Percentiles rank a stretch among this genome's conserved stretches.
Conservation (phyloP, 2,329 filamentous ascomycete genomes). For the Helminthosporium solani region DNA sequence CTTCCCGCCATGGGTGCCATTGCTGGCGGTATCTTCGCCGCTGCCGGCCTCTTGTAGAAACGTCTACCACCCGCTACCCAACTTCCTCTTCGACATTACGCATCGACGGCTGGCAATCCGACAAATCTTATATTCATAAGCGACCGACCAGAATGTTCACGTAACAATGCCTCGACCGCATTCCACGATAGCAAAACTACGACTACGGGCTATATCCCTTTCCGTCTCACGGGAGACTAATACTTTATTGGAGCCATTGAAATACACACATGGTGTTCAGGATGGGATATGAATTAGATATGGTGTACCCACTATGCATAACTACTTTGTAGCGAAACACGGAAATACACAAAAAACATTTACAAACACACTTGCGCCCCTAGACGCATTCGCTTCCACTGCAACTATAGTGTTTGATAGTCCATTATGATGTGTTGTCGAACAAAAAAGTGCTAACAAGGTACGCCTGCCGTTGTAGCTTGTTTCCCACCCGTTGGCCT, state of each 20-base stretch:
- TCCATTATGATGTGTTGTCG: no score
- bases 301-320: no score
- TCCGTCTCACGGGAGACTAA: not conserved
- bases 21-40: conserved; percentile 32
- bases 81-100: not conserved
- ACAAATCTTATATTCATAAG: not conserved
- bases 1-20: conserved; percentile 35
- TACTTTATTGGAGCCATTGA: not conserved
- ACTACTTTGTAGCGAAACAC: no score
- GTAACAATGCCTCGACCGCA: not conserved
- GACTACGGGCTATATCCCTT: not conserved
- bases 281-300: no score
- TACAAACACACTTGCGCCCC: no score
- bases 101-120: not conserved
- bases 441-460: no score
- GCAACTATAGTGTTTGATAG: no score
- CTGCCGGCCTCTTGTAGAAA: conserved; percentile 37
- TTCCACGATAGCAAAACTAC: not conserved
- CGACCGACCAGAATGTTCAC: not conserved
- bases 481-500: no score
- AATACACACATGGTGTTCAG: not conserved
- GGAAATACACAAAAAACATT: no score
- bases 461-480: no score
- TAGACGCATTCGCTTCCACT: no score
- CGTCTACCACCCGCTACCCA: not conserved